These are phyloP conservation scores for Boletus coccyginus DNA, from an alignment of 768 basidiomycete species.

Conservation along the genomic window DNA sequence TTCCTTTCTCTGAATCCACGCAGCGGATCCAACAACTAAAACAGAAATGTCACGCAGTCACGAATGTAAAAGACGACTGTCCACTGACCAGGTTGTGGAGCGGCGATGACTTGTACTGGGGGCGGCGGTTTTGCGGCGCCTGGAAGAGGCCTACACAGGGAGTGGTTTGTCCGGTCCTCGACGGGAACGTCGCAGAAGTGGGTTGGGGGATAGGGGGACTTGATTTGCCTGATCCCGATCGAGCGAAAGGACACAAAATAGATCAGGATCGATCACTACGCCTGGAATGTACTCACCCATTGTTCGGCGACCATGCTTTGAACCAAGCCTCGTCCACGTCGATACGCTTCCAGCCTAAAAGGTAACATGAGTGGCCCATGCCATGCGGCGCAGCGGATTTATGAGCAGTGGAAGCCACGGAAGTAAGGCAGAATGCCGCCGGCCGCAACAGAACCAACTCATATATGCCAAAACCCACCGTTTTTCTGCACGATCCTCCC, in stretches of 20 bases:
- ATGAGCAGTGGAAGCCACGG: background rate
- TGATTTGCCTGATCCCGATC: constrained; percentile 25
- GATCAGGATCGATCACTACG: background rate
- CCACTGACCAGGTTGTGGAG: constrained; percentile 33
- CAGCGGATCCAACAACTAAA: constrained; percentile 30
- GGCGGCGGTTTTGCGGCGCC: constrained; percentile 23
- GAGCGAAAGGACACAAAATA: background rate
- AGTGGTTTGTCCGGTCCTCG: constrained; percentile 37
- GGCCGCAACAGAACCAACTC: background rate
- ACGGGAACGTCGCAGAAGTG: constrained; percentile 38
- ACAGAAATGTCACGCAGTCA: constrained; percentile 5
- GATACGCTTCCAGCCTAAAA: constrained; percentile 47
- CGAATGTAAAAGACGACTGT: background rate
- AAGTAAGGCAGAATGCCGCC: background rate
- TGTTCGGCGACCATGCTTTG: constrained; percentile 22
- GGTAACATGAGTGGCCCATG: background rate
- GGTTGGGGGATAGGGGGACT: constrained; percentile 40
- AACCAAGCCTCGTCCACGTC: constrained; percentile 45
- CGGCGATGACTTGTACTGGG: constrained; percentile 22
- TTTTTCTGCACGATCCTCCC: constrained; percentile 44
- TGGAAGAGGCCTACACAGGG: constrained; percentile 46
- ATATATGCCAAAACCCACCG: constrained; percentile 29
- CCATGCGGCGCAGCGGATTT: background rate
- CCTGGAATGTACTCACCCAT: constrained; percentile 19
- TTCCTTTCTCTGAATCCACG: constrained; percentile 23